Percentiles rank a stretch among this genome's conserved stretches.
Evolutionary conservation across 2,329 filamentous ascomycete species (phyloP).

Genomic region (Fusarium sp.): DNA sequence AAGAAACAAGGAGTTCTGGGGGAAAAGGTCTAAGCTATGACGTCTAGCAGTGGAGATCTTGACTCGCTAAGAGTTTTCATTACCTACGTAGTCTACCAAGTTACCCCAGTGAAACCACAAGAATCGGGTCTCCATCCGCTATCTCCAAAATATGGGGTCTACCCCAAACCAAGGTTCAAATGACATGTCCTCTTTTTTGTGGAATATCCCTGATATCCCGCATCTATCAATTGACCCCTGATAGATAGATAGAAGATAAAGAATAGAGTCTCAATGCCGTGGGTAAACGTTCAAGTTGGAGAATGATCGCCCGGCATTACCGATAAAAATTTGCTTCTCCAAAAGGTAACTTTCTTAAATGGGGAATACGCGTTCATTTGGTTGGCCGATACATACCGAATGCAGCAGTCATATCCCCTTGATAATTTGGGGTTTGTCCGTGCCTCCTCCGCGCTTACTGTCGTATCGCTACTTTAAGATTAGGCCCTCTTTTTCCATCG

Average conservation of each 20-base stretch:
- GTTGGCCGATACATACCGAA: not conserved
- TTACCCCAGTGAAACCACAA: not conserved
- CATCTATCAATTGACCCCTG: not conserved
- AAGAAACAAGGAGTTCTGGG: slow-evolving; percentile 6
- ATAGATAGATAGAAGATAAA: not conserved
- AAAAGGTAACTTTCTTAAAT: not conserved
- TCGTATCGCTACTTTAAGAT: not conserved
- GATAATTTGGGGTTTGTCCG: not conserved
- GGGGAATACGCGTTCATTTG: not conserved
- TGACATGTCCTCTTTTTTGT: slow-evolving; percentile 17
- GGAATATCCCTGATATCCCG: slow-evolving; percentile 13
- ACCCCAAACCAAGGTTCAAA: slow-evolving; percentile 8
- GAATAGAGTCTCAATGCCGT: not conserved
- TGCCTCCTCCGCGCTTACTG: not conserved
- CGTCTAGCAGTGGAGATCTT: too few relatives aligned
- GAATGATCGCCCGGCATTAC: not conserved
- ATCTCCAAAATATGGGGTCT: slow-evolving; percentile 18
- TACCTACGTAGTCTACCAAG: not conserved
- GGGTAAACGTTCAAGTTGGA: not conserved
- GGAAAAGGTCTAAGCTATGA: slow-evolving; percentile 9
- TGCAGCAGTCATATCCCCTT: not conserved
- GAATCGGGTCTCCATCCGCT: slow-evolving; percentile 11
- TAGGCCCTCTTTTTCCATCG: slow-evolving; percentile 4
- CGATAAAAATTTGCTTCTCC: not conserved
- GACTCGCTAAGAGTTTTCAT: too few relatives aligned